Conservation (phyloP, 2,329 filamentous ascomycete genomes). For the Aureobasidium pullulans region DNA sequence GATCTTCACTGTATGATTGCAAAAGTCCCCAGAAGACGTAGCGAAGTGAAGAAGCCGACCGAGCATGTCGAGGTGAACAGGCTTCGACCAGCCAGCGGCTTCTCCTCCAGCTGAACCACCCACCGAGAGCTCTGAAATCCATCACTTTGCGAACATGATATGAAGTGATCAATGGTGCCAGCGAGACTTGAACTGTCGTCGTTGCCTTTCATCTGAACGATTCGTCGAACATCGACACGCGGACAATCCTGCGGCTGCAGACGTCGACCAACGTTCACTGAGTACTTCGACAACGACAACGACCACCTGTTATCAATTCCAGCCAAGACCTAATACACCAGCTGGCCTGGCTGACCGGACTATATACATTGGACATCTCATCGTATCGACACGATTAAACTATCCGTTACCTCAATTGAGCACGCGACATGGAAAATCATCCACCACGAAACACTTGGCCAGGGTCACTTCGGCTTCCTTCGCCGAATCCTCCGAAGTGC, state of each 20-base stretch:
- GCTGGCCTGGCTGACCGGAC: neutral
- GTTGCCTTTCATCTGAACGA: neutral
- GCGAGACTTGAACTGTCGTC: too few species aligned
- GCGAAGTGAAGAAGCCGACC: too few species aligned
- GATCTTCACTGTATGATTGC: too few species aligned
- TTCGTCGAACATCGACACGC: neutral
- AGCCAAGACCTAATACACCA: neutral
- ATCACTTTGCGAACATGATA: too few species aligned
- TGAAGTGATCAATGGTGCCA: too few species aligned
- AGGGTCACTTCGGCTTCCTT: conserved; percentile 16
- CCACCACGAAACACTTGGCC: conserved; percentile 9
- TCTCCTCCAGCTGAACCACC: too few species aligned
- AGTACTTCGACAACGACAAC: neutral
- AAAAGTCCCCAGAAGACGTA: too few species aligned
- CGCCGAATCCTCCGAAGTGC: conserved; percentile 20
- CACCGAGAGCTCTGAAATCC: too few species aligned
- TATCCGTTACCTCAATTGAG: neutral
- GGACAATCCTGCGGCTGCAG: neutral
- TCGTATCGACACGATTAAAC: too few species aligned
- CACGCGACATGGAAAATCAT: conserved; percentile 7
- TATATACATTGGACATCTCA: neutral
- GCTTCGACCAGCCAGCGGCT: too few species aligned
- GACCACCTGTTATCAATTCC: neutral
- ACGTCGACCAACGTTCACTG: neutral
- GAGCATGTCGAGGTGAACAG: too few species aligned